Percentiles rank a stretch among this genome's conserved stretches.
phyloP scores from a whole-genome alignment of 805 yeast genomes.

The Ogataea naganishii region DNA sequence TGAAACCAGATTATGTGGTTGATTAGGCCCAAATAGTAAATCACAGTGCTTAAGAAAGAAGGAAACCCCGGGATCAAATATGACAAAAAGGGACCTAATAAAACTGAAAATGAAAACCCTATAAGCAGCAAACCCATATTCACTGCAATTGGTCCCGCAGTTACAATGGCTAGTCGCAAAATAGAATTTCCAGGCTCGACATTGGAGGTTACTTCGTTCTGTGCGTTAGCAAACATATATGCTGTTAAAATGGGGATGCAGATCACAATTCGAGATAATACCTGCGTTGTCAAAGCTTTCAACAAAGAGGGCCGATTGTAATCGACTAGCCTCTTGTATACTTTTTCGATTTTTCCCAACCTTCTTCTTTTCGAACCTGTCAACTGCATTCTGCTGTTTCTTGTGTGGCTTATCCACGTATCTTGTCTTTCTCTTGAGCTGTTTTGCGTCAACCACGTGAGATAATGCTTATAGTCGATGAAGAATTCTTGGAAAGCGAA shows the following conservation, averaged over 20 bases:
- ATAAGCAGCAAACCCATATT: slow-evolving; percentile 32
- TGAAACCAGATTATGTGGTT: slow-evolving; percentile 50
- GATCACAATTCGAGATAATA: slow-evolving; percentile 28
- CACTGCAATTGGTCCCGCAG: slow-evolving; percentile 38
- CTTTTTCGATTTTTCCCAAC: not conserved
- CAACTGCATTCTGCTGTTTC: slow-evolving; percentile 41
- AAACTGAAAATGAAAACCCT: slow-evolving; percentile 34
- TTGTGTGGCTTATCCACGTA: slow-evolving; percentile 40
- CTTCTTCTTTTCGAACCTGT: slow-evolving; percentile 46
- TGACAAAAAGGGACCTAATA: slow-evolving; percentile 41
- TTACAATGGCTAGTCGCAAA: slow-evolving; percentile 32
- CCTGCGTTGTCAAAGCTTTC: slow-evolving; percentile 32
- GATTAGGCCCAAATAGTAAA: slow-evolving; percentile 45
- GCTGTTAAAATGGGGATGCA: slow-evolving; percentile 32
- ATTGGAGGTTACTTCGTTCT: slow-evolving; percentile 27
- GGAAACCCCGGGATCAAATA: slow-evolving; percentile 38
- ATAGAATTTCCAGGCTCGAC: slow-evolving; percentile 29
- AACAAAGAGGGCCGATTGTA: slow-evolving; percentile 41
- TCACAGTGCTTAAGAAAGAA: slow-evolving; percentile 42
- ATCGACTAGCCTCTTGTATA: slow-evolving; percentile 27
- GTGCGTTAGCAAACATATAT: slow-evolving; percentile 46
- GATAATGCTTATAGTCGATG: slow-evolving; percentile 51
- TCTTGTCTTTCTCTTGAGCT: slow-evolving; percentile 28
- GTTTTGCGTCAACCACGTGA: slow-evolving; percentile 45
- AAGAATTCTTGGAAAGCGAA: slow-evolving; percentile 63